Conservation (phyloP, 1,284 basidiomycete species). For the Ceratobasidium sp. region DNA sequence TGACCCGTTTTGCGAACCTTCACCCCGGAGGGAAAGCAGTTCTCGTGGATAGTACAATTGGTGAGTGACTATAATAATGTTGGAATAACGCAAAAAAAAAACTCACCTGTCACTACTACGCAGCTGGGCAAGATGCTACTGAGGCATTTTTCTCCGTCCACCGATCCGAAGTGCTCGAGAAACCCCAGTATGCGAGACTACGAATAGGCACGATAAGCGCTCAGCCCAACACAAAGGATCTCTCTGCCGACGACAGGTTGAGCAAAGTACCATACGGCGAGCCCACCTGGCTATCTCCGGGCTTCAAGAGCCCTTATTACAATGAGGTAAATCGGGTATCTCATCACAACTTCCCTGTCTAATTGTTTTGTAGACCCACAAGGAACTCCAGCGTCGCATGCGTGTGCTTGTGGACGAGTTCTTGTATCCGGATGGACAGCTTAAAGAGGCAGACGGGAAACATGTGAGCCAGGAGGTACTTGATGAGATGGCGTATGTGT, state of each 20-base stretch:
- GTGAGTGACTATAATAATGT: conserved; percentile 33
- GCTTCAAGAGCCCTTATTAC: conserved; percentile 63
- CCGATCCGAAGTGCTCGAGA: conserved; percentile 60
- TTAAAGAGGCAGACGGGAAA: conserved; percentile 46
- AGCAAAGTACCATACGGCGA: conserved; percentile 63
- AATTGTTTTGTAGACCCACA: conserved; percentile 46
- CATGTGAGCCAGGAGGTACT: conserved; percentile 52
- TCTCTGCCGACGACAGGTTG: conserved; percentile 44
- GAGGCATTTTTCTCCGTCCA: conserved; percentile 64
- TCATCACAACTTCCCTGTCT: too few species aligned
- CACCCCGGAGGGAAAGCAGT: conserved; percentile 76
- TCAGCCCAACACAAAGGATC: conserved; percentile 45
- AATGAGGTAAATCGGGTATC: conserved; percentile 51
- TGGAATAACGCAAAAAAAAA: conserved; percentile 53
- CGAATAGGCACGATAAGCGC: conserved; percentile 58
- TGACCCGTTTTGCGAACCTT: conserved; percentile 68
- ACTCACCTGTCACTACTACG: conserved; percentile 55
- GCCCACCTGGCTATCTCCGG: conserved; percentile 60
- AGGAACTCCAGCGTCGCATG: conserved; percentile 49
- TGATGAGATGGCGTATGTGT: conserved; percentile 54
- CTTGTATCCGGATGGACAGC: conserved; percentile 53
- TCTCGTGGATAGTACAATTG: conserved; percentile 59
- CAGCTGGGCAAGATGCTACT: conserved; percentile 61
- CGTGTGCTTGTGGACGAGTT: conserved; percentile 58
- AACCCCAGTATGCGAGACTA: conserved; percentile 57